Evolutionary conservation across 768 basidiomycete species (phyloP), one percentile per base, ranked within the genome.

Genomic region (Pleurotus pulmonarius): DNA sequence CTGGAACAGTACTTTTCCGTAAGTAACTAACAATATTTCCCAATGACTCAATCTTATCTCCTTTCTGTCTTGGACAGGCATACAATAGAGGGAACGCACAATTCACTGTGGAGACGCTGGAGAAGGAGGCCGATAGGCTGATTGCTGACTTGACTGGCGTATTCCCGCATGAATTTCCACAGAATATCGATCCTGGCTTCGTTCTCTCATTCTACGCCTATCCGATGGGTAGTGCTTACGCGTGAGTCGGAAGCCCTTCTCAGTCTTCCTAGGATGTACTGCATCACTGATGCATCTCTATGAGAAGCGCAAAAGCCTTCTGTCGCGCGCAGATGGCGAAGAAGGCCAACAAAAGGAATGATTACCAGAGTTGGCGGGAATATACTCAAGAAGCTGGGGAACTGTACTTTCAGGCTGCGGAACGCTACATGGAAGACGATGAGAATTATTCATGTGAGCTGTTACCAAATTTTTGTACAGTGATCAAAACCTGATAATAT

Each of bases 161-260:
- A 2, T 18, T 11, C 5, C 29, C 34, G 13, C 7, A 34, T 22
- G 20, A 20, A 20, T 15, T 37, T 7, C 49, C 34, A 12, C 49
- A 51, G 22, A 38, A 20, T 15, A 16, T 34, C 20, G 69, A 72
- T 55, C 59, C 65, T 7, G 74, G 70, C 1, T 71, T 72, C 56
- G 34, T 61, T 15, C 57, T 60, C 20, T 70, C 76, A 3, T 79
- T 75, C 61, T 74, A 70, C 66, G 46, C 59, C 16, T 74, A 75
- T 59, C 73, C 72, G 2, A 59, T 64, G 26, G 77, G 63, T 11
- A 65, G 67, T 46, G 75, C 75, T 24, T 58, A 73, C 15, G 65
- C 72, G 76, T 76, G 59, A 44, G 73, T 64, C 18, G 0, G 13
- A 5, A 16, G 25, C 15, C 37, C 13, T 52, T 34, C 40, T 22